Percentiles rank a stretch among this genome's conserved stretches.
Evolutionary conservation across 2,329 filamentous ascomycete genomes (phyloP).

Genomic region (Annulohypoxylon truncatum): DNA sequence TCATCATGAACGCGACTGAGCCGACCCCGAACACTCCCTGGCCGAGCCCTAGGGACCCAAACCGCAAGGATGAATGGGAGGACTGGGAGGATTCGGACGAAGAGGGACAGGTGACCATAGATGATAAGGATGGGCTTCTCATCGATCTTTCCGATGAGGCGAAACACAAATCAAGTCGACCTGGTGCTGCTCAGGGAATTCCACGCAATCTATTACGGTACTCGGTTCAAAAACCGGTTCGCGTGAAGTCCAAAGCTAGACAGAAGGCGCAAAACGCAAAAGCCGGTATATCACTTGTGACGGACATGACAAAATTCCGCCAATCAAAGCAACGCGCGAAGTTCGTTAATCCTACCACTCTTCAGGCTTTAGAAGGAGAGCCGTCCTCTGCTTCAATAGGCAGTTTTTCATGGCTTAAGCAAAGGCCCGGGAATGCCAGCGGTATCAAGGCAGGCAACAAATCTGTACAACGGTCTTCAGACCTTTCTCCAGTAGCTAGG

Average conservation of each 20-base stretch:
- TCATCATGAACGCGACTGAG: slow-evolving; percentile 43
- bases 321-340: slow-evolving; percentile 57
- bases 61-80: slow-evolving; percentile 48
- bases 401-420: slow-evolving; percentile 68
- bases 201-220: slow-evolving; percentile 45
- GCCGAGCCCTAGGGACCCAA: slow-evolving; percentile 24
- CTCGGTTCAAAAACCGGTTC: slow-evolving; percentile 56
- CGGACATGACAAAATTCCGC: slow-evolving; percentile 70
- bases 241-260: slow-evolving; percentile 68
- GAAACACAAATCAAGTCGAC: slow-evolving; percentile 27
- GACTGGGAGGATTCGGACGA: slow-evolving; percentile 49
- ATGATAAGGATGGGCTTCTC: slow-evolving; percentile 39
- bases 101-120: slow-evolving; percentile 8
- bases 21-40: slow-evolving; percentile 40
- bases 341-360: slow-evolving; percentile 69
- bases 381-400: slow-evolving; percentile 66
- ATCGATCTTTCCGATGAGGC: slow-evolving; percentile 42
- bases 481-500: slow-evolving; percentile 75
- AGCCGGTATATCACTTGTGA: slow-evolving; percentile 75
- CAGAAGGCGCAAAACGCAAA: slow-evolving; percentile 71
- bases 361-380: slow-evolving; percentile 69
- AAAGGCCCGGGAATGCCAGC: slow-evolving; percentile 47
- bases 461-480: slow-evolving; percentile 49
- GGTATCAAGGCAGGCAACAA: slow-evolving; percentile 44
- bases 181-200: slow-evolving; percentile 26